Conservation (phyloP, 1,284 basidiomycete species). For the Sanghuangporus weigelae region DNA sequence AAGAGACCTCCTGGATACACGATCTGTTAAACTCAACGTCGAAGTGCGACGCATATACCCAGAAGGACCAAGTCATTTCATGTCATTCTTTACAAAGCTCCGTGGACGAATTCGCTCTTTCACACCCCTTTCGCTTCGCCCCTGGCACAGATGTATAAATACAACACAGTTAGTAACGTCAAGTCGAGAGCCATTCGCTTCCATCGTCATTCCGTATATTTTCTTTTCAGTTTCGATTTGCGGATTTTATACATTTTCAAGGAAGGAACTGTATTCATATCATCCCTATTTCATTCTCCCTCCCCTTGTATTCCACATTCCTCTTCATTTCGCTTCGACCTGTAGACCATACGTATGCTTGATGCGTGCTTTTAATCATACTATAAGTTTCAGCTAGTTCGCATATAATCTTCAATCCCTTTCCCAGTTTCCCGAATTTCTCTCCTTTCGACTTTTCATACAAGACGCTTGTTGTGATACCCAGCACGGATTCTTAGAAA, state of each 20-base stretch:
- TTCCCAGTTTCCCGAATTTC: neutral
- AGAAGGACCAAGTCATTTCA: neutral
- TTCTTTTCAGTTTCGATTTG: neutral
- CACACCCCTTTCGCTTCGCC: neutral
- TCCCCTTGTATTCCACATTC: neutral
- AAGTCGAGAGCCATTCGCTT: neutral
- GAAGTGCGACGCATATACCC: neutral
- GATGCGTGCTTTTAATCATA: slow-evolving; percentile 1
- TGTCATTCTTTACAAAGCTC: neutral
- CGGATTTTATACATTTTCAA: neutral
- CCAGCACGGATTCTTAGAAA: neutral
- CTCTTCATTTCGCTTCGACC: neutral
- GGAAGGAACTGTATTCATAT: slow-evolving; percentile 7
- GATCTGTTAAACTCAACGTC: slow-evolving; percentile 8
- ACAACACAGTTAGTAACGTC: neutral
- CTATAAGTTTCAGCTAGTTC: neutral
- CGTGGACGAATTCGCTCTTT: neutral
- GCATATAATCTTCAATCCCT: neutral
- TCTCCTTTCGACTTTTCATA: neutral
- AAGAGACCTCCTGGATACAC: slow-evolving; percentile 16
- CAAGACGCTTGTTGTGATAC: neutral
- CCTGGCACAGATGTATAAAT: neutral
- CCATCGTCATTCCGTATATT: neutral
- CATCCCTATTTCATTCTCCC: slow-evolving; percentile 1
- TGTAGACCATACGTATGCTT: neutral